Base-by-base conservation (phyloP, 139 green algal genomes). In the Marvania coccoides region DNA sequence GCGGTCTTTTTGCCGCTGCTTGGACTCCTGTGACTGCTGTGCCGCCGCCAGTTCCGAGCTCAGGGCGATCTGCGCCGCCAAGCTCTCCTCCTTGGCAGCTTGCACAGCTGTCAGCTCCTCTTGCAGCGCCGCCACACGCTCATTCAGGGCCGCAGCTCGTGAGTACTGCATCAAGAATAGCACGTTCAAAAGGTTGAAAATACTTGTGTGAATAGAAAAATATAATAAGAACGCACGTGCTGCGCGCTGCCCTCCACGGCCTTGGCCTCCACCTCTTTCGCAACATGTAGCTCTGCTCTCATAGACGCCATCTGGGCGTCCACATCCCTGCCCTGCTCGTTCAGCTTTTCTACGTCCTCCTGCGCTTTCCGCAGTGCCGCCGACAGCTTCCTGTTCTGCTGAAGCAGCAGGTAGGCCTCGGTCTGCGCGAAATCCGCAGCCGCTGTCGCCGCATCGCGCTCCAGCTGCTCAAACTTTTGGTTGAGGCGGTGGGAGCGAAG, bases 301-400 rank as follows among this genome's bases (percentile, higher is more conserved):
- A 59, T 35, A 12, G 9, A 7, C 15, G 42, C 26, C 19, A 51
- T 51, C 42, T 51, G 42, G 42, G 19, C 19, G 2, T 14, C 10
- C 24, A 60, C 5, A 2, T 90, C 77, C 36, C 68, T 48, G 1
- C 77, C 67, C 37, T 78, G 58, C 8, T 68, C 63, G 24, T 88
- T 75, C 57, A 85, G 63, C 28, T 79, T 73, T 39, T 83, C 77
- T 24, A 76, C 85, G 61, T 94, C 81, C 37, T 88, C 76, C 37
- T 81, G 71, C 33, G 89, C 57, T 26, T 58, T 64, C 46, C 80
- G 63, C 42, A 89, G 57, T 33, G 76, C 74, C 19, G 77, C 79
- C 70, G 89, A 78, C 26, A 87, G 26, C 33, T 63, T 35, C 7
- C 15, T 12, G 19, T 48, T 37, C 15, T 57, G 55, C 31, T 8